A percentile compares a stretch with the other conserved stretches of the same genome.
Evolutionary conservation across 345 rosid genomes (phyloP).

Genomic region (Gossypium arboreum): DNA sequence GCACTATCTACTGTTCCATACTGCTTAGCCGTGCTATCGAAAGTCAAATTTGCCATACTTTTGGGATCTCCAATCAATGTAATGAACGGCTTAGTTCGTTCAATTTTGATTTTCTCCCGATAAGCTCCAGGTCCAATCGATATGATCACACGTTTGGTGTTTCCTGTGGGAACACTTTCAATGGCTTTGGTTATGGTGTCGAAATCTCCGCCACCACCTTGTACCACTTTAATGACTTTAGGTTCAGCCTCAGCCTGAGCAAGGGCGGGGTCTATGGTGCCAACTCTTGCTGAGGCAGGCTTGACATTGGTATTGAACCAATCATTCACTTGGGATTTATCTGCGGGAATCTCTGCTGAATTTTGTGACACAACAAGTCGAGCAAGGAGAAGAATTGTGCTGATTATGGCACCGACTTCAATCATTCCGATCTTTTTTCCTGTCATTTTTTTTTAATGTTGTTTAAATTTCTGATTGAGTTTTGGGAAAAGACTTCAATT

Average conservation of each 20-base stretch:
- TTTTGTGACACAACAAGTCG: background rate
- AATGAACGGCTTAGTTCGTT: constrained; percentile 41
- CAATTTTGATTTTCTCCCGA: constrained; percentile 52
- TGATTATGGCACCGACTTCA: background rate
- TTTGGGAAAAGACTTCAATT: background rate
- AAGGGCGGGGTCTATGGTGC: constrained; percentile 33
- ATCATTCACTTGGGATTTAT: background rate
- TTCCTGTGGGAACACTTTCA: constrained; percentile 39
- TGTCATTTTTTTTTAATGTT: background rate
- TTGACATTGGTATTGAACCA: constrained; percentile 4
- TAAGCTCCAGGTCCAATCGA: constrained; percentile 48
- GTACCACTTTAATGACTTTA: constrained; percentile 36
- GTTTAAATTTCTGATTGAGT: no score
- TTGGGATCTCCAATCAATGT: constrained; percentile 48
- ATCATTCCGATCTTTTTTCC: background rate
- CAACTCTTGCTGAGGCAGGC: constrained; percentile 16
- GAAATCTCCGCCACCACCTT: constrained; percentile 50
- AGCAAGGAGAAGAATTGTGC: background rate
- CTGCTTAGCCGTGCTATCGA: constrained; percentile 38
- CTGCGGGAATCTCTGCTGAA: background rate
- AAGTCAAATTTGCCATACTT: constrained; percentile 33
- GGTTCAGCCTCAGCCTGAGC: constrained; percentile 22
- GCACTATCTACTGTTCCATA: constrained; percentile 74
- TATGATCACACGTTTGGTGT: constrained; percentile 47
- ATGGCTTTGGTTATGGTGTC: constrained; percentile 52